Evolutionary conservation across 2,329 filamentous ascomycete species (phyloP).

Genomic region (Colletotrichum spinosum): DNA sequence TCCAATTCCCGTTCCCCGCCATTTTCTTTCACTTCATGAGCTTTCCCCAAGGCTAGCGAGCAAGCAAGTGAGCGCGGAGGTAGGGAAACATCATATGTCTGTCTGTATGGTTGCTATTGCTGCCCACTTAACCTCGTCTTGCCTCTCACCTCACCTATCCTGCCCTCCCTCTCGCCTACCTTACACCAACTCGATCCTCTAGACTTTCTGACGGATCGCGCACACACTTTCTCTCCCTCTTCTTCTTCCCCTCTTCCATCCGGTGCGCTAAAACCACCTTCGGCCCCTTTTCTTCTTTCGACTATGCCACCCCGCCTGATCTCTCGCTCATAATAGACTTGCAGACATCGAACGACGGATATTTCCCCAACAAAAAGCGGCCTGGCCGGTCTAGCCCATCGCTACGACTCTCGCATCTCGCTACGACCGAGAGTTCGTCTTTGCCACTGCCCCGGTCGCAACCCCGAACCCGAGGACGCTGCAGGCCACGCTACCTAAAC

Average conservation of each 20-base stretch:
- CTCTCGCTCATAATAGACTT: conserved; percentile 5
- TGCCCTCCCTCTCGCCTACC: background rate
- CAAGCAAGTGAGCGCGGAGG: background rate
- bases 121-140: background rate
- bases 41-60: background rate
- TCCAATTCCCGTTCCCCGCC: conserved; percentile 23
- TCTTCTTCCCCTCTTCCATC: background rate
- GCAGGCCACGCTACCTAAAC: conserved; percentile 30
- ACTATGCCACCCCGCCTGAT: background rate
- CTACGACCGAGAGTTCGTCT: conserved; percentile 35
- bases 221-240: background rate
- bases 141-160: background rate
- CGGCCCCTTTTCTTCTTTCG: background rate
- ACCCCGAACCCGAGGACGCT: conserved; percentile 31
- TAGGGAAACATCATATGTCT: conserved; percentile 18
- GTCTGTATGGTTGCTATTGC: background rate
- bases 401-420: conserved; percentile 22
- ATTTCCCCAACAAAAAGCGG: conserved; percentile 26
- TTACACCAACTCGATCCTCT: background rate
- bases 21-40: conserved; percentile 1
- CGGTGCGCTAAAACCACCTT: background rate
- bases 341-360: conserved; percentile 3
- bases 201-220: background rate
- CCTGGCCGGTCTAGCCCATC: conserved; percentile 32
- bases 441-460: conserved; percentile 36